Percentiles rank a stretch among this genome's conserved stretches.
Evolutionary conservation across 177 flowering plant genomes (phyloP).

Genomic region (Vitis hybrid): DNA sequence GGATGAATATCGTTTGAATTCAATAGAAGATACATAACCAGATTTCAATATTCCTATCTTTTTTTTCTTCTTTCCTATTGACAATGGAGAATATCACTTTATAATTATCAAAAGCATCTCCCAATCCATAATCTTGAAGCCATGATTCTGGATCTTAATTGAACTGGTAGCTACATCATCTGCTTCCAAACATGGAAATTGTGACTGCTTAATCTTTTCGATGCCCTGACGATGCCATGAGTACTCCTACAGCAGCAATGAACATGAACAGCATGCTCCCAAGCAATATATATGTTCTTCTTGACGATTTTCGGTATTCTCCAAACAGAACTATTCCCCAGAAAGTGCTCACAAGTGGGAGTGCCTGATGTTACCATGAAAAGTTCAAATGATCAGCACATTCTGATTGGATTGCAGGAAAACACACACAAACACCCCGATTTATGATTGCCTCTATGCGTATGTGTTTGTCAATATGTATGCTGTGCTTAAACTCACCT

Average conservation of each 20-base stretch:
- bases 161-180: not conserved
- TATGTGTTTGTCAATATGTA: not conserved
- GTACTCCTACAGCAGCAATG: constrained; percentile 70
- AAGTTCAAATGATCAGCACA: not conserved
- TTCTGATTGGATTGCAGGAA: too few species aligned
- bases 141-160: not conserved
- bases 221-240: constrained; percentile 84
- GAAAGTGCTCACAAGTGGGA: constrained; percentile 90
- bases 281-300: constrained; percentile 65
- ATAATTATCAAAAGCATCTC: too few species aligned
- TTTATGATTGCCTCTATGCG: too few species aligned
- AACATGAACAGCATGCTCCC: constrained; percentile 76
- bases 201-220: constrained; percentile 31
- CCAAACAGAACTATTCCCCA: constrained; percentile 90
- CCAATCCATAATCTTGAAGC: too few species aligned
- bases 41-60: too few species aligned
- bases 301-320: constrained; percentile 79
- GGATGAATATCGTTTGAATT: too few species aligned
- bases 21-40: too few species aligned
- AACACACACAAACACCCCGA: not conserved
- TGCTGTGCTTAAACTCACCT: constrained; percentile 45
- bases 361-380: constrained; percentile 54
- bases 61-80: too few species aligned
- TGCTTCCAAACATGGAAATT: not conserved
- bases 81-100: too few species aligned